phyloP scores from a whole-genome alignment of 768 basidiomycete genomes.

The Phaffia tasmanica region DNA sequence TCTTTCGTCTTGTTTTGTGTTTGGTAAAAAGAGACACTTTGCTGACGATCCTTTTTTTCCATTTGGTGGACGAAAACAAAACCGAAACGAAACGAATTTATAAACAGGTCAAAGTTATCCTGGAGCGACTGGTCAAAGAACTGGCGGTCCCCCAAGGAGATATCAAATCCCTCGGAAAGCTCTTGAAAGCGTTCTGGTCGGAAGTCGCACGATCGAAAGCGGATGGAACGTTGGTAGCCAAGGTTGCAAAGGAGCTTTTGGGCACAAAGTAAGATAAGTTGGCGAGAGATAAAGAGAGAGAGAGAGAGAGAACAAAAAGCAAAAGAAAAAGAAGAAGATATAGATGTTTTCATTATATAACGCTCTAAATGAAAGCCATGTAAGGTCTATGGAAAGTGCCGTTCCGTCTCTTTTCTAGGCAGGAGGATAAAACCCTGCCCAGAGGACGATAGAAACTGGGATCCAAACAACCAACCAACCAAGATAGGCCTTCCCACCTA shows the following conservation, averaged over 20 bases:
- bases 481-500: slow-evolving; percentile 54
- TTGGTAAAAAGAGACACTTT: too few relatives aligned
- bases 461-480: slow-evolving; percentile 73
- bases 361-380: too few relatives aligned
- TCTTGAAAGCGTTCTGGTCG: slow-evolving; percentile 15
- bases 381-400: too few relatives aligned
- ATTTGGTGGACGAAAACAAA: too few relatives aligned
- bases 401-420: slow-evolving; percentile 44
- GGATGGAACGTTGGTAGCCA: slow-evolving; percentile 1
- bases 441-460: slow-evolving; percentile 55
- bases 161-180: slow-evolving; percentile 10
- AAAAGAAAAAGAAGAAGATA: too few relatives aligned
- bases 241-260: slow-evolving; percentile 10
- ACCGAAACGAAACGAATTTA: too few relatives aligned
- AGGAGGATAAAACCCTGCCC: slow-evolving; percentile 82
- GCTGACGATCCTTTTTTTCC: not conserved
- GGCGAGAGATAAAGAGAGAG: too few relatives aligned
- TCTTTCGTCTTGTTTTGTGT: too few relatives aligned
- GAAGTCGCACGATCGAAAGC: slow-evolving; percentile 21
- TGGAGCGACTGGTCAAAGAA: slow-evolving; percentile 6
- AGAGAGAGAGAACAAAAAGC: too few relatives aligned
- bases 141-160: slow-evolving; percentile 7
- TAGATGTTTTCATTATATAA: too few relatives aligned
- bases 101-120: slow-evolving; percentile 6
- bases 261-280: too few relatives aligned